Conservation (phyloP, 306 rosid genomes). For the Hippophae gyantsensis region DNA sequence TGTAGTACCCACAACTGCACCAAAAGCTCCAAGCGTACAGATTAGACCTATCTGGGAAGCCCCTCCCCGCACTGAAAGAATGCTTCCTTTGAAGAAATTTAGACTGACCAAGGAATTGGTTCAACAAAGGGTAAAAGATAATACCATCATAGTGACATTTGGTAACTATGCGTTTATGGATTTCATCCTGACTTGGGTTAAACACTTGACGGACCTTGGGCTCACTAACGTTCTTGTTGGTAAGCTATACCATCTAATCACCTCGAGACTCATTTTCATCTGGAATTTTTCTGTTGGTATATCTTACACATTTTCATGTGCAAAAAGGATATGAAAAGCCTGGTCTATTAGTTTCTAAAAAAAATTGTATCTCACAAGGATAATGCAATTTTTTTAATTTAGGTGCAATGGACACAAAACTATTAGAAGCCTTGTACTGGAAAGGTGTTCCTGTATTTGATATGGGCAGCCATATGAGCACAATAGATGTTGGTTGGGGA, state of each 20-base stretch:
- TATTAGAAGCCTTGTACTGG: slow-evolving; percentile 91
- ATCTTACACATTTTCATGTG: neutral
- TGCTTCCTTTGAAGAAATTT: slow-evolving; percentile 61
- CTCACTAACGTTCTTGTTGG: slow-evolving; percentile 84
- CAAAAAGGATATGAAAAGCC: neutral
- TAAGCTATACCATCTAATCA: slow-evolving; percentile 28
- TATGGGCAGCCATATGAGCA: slow-evolving; percentile 98
- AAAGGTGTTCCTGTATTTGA: slow-evolving; percentile 91
- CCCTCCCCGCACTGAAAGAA: slow-evolving; percentile 37
- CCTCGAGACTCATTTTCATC: slow-evolving; percentile 1
- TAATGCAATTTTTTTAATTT: slow-evolving; percentile 23
- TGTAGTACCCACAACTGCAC: slow-evolving; percentile 18
- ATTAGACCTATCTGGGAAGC: slow-evolving; percentile 42
- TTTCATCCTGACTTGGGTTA: slow-evolving; percentile 85
- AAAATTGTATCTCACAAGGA: slow-evolving; percentile 6
- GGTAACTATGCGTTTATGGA: slow-evolving; percentile 99
- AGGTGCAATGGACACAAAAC: slow-evolving; percentile 96
- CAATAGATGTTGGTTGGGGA: slow-evolving; percentile 95
- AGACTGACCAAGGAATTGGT: slow-evolving; percentile 59
- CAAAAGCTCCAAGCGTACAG: slow-evolving; percentile 20
- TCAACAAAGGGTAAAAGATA: slow-evolving; percentile 70
- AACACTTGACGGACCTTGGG: slow-evolving; percentile 65
- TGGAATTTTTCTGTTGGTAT: slow-evolving; percentile 8
- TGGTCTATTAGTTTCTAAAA: neutral
- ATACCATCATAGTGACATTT: slow-evolving; percentile 71